A percentile compares a stretch with the other conserved stretches of the same genome.
Evolutionary conservation across 108 stramenopile genomes (phyloP).

Genomic region (Discostella stelligeroides): DNA sequence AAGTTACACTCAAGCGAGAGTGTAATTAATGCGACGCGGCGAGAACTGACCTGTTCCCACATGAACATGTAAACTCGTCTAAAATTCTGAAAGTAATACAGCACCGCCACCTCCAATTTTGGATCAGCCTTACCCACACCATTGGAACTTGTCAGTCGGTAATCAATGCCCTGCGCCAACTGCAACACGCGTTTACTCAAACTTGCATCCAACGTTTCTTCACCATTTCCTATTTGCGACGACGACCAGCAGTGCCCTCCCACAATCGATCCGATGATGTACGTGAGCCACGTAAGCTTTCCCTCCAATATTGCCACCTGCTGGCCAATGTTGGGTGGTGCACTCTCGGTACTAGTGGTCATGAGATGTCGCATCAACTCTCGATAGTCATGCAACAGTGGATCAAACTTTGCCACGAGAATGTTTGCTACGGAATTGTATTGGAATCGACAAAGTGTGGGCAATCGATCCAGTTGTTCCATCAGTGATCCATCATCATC

Average conservation of each 20-base stretch:
- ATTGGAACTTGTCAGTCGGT: constrained; percentile 80
- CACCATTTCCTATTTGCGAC: constrained; percentile 85
- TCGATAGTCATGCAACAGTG: constrained; percentile 82
- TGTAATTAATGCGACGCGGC: background rate
- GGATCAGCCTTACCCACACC: constrained; percentile 78
- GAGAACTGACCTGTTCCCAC: constrained; percentile 88
- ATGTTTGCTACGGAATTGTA: constrained; percentile 83
- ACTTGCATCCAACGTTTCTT: constrained; percentile 93
- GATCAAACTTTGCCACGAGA: constrained; percentile 89
- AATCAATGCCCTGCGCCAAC: constrained; percentile 88
- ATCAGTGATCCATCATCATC: constrained; percentile 94
- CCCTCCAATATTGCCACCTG: constrained; percentile 87
- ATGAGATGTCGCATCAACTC: constrained; percentile 67
- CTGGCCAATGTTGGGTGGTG: constrained; percentile 73
- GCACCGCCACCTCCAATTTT: constrained; percentile 77
- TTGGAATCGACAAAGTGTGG: constrained; percentile 93
- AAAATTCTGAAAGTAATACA: constrained; percentile 92
- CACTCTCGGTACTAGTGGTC: constrained; percentile 66
- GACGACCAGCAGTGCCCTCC: constrained; percentile 93
- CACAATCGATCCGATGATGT: constrained; percentile 92
- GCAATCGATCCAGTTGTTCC: constrained; percentile 95
- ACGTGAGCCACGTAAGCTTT: constrained; percentile 95
- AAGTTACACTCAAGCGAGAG: no score
- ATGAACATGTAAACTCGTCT: constrained; percentile 95
- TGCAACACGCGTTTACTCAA: constrained; percentile 89